Conservation (phyloP, 768 basidiomycete genomes). For the Leccinum sublutescens region DNA sequence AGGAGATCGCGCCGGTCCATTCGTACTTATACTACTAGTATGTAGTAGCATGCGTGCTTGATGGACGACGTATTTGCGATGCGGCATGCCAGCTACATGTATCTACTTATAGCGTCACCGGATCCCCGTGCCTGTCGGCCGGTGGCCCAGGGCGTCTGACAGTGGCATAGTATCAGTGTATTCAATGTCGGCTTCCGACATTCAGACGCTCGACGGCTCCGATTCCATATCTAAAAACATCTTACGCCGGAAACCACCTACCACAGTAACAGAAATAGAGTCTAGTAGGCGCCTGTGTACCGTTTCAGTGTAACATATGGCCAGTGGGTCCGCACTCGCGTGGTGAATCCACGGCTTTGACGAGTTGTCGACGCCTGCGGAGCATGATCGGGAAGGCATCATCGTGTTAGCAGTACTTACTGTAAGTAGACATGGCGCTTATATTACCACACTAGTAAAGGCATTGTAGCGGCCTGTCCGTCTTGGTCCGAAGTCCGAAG, state of each 20-base stretch:
- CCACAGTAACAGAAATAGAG: neutral
- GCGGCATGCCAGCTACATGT: neutral
- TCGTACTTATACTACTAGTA: neutral
- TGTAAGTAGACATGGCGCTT: too few species aligned
- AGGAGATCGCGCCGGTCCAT: neutral
- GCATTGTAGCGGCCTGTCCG: neutral
- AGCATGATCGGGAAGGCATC: too few species aligned
- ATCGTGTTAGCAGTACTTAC: too few species aligned
- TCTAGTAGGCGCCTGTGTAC: neutral
- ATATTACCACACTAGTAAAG: neutral
- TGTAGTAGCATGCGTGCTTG: neutral
- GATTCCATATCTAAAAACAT: neutral
- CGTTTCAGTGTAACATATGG: neutral
- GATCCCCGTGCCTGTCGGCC: neutral
- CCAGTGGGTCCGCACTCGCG: neutral
- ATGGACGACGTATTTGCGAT: neutral
- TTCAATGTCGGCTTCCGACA: neutral
- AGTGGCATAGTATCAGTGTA: neutral
- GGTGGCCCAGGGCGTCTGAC: neutral
- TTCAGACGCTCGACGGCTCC: neutral
- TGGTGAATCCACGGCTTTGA: too few species aligned
- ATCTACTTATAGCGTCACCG: neutral
- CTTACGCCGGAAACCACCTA: neutral
- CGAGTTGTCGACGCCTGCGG: too few species aligned
- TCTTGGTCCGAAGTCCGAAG: neutral